A percentile compares a stretch with the other conserved stretches of the same genome.
phyloP scores from a whole-genome alignment of 768 basidiomycete genomes.

The Jaapia argillacea region DNA sequence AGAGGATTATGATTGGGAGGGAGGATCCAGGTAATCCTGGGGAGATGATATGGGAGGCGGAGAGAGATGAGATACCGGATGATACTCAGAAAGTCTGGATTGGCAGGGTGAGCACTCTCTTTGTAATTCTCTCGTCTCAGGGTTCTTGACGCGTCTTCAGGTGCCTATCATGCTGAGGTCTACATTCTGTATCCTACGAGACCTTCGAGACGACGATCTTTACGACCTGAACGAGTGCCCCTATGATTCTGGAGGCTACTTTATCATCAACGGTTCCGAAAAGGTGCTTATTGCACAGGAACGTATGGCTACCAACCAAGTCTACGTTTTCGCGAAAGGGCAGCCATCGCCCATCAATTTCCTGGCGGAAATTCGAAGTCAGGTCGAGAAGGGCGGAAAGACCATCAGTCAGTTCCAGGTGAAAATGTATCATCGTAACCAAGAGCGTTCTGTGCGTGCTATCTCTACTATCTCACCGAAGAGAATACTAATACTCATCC shows the following conservation, averaged over 20 bases:
- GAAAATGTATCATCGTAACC: constrained; percentile 89
- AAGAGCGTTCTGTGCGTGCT: constrained; percentile 73
- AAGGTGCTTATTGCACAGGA: constrained; percentile 99
- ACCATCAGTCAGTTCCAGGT: constrained; percentile 97
- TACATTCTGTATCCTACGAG: constrained; percentile 86
- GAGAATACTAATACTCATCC: constrained; percentile 7
- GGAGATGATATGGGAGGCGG: constrained; percentile 68
- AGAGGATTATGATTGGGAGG: constrained; percentile 68
- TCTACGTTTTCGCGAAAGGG: constrained; percentile 97
- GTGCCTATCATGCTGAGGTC: constrained; percentile 98
- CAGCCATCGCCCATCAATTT: constrained; percentile 94
- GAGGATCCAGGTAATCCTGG: constrained; percentile 79
- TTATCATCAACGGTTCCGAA: constrained; percentile 98
- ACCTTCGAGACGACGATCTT: constrained; percentile 67
- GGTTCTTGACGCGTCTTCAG: constrained; percentile 26
- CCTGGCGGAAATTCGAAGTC: constrained; percentile 93
- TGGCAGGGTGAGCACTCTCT: constrained; percentile 58
- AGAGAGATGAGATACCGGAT: constrained; percentile 51
- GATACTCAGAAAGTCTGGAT: constrained; percentile 87
- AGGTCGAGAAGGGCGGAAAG: constrained; percentile 96
- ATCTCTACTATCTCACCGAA: constrained; percentile 3
- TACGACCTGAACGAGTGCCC: constrained; percentile 96
- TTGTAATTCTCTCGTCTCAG: not conserved
- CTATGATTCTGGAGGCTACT: constrained; percentile 97
- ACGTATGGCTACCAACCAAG: constrained; percentile 98